Evolutionary conservation across 257 asterid genomes (phyloP).

Genomic region (Penstemon davidsonii): DNA sequence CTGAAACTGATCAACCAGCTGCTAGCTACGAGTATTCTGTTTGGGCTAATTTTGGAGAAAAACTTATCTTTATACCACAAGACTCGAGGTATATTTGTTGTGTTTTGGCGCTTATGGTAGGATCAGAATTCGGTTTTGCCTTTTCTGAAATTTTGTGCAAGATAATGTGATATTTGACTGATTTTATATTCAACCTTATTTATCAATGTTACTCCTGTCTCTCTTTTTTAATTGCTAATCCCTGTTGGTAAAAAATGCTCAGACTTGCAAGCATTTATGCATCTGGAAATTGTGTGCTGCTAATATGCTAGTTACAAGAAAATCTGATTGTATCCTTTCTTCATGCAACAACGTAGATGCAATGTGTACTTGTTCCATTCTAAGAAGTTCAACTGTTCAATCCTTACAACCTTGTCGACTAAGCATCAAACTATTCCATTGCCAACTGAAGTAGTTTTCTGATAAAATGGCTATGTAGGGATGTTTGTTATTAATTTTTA

Average conservation of each 20-base stretch:
- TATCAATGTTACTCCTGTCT: no score
- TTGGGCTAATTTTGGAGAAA: slow-evolving; percentile 77
- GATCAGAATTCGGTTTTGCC: slow-evolving; percentile 20
- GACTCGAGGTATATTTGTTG: slow-evolving; percentile 63
- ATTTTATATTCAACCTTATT: no score
- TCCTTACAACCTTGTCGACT: not conserved
- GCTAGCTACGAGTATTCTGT: slow-evolving; percentile 66
- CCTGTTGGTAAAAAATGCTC: not conserved
- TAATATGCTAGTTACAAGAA: not conserved
- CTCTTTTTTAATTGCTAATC: no score
- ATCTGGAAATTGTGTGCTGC: slow-evolving; percentile 3
- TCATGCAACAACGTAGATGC: no score
- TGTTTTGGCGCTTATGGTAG: slow-evolving; percentile 24
- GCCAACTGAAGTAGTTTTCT: not conserved
- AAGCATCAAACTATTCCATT: not conserved
- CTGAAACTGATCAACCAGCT: slow-evolving; percentile 48
- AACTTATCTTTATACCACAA: slow-evolving; percentile 66
- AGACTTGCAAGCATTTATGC: not conserved
- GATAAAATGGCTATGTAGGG: not conserved
- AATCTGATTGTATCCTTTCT: no score
- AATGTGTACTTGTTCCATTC: no score
- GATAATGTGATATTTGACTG: no score
- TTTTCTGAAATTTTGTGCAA: no score
- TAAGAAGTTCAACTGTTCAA: no score
- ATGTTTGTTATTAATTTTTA: not conserved